Percentiles rank a stretch among this genome's conserved stretches.
phyloP scores from a whole-genome alignment of 371 early-diverging fungal genomes.

The Lichtheimia ornata region DNA sequence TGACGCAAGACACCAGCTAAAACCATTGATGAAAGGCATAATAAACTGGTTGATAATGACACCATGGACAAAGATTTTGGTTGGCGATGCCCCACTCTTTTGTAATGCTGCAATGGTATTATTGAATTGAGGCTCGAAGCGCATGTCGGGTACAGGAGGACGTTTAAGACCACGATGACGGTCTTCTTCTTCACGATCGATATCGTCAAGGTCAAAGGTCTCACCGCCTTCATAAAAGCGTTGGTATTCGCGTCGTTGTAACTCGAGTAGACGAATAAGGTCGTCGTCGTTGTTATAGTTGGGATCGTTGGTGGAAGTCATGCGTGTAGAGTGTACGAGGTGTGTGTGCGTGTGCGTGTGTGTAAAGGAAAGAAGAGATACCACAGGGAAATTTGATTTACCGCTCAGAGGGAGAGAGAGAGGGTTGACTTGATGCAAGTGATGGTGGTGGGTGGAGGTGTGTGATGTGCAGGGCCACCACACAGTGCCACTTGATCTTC shows the following conservation, averaged over 20 bases:
- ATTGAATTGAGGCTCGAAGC: constrained; percentile 46
- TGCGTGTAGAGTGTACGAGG: not conserved
- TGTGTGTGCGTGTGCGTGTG: not conserved
- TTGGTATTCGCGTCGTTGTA: constrained; percentile 31
- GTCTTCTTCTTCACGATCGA: constrained; percentile 16
- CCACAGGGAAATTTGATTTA: too few species aligned
- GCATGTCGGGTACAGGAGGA: constrained; percentile 50
- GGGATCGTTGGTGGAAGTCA: not conserved
- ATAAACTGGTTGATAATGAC: constrained; percentile 48
- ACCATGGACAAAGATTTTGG: constrained; percentile 33
- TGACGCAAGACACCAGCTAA: constrained; percentile 38
- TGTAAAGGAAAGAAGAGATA: not conserved
- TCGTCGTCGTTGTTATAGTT: constrained; percentile 22
- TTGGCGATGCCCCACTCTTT: constrained; percentile 27
- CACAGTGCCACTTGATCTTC: too few species aligned
- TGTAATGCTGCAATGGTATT: constrained; percentile 27
- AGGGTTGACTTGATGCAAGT: too few species aligned
- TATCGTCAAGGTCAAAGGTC: constrained; percentile 19
- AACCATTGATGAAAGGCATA: constrained; percentile 48
- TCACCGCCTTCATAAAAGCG: constrained; percentile 20
- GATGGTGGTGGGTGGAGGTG: too few species aligned
- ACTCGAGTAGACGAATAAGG: constrained; percentile 28
- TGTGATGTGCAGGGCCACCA: too few species aligned
- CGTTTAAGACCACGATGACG: constrained; percentile 16
- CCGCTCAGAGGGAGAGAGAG: too few species aligned